Evolutionary conservation across 495 filamentous ascomycete genomes (phyloP), one percentile per base, ranked within the genome.

Genomic region (Penicillium flavigenum): DNA sequence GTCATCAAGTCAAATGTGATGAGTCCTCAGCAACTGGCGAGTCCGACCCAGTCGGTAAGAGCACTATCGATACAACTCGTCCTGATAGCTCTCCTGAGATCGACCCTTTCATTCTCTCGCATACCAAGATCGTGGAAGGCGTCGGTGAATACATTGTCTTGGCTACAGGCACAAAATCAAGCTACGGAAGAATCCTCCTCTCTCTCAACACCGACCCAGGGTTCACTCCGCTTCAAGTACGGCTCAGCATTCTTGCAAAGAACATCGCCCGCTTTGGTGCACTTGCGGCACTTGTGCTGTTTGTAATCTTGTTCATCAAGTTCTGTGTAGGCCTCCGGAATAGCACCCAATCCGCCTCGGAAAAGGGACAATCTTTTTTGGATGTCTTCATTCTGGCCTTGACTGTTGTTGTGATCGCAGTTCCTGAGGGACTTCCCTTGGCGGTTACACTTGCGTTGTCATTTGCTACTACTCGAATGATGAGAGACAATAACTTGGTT

Each of bases 101-200:
- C 7, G 80, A 77, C 56, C 72, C 86, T 20, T 83, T 83, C 61
- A 92, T 94, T 57, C 82, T 92, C 49, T 94, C 91, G 8, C 91
- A 91, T 32, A 83, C 85, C 11, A 90, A 90, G 61, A 87, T 95
- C 56, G 86, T 89, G 57, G 91, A 94, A 74, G 90, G 90, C 22
- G 81, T 90, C 43, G 89, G 89, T 4, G 86, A 82, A 3, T 94
- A 87, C 69, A 67, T 92, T 60, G 87, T 91, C 32, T 92, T 90
- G 4, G 86, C 88, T 16, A 88, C 87, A 20, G 91, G 91, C 53
- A 73, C 91, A 19, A 81, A 92, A 66, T 93, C 90, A 0, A 88
- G 81, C 64, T 90, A 90, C 65, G 91, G 91, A 56, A 90, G 88
- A 64, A 93, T 88, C 32, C 81, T 95, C 72, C 91, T 95, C 86